These are phyloP conservation scores for Sordariomycetes sp. DNA, from an alignment of 2,329 filamentous ascomycete genomes.

Conservation along the genomic window DNA sequence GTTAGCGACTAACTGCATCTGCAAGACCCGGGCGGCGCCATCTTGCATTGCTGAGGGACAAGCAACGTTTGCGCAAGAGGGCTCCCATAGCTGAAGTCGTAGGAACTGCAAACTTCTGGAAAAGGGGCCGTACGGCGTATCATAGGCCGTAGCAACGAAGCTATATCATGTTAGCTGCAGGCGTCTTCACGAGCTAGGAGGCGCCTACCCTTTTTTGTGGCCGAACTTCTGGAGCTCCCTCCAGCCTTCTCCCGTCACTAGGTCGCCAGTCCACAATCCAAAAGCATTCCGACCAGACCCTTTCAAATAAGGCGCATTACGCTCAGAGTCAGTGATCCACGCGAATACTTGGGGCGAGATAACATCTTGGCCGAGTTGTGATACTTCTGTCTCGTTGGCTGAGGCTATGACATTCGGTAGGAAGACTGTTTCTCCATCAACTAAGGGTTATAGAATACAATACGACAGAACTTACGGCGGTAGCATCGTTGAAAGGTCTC, in stretches of 20 bases:
- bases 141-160: slow-evolving; percentile 51
- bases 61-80: slow-evolving; percentile 49
- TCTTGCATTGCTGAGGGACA: slow-evolving; percentile 62
- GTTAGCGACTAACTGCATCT: slow-evolving; percentile 26
- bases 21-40: slow-evolving; percentile 45
- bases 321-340: slow-evolving; percentile 55
- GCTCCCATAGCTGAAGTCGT: slow-evolving; percentile 46
- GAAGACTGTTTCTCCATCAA: slow-evolving; percentile 35
- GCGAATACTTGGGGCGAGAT: slow-evolving; percentile 41
- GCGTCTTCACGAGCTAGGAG: not conserved
- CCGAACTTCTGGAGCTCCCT: slow-evolving; percentile 50
- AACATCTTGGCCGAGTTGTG: slow-evolving; percentile 39
- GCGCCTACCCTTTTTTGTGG: slow-evolving; percentile 38
- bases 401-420: slow-evolving; percentile 29
- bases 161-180: slow-evolving; percentile 14
- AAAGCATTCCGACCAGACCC: slow-evolving; percentile 51
- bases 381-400: slow-evolving; percentile 32
- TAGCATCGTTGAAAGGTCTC: slow-evolving; percentile 40
- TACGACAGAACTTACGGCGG: slow-evolving; percentile 26
- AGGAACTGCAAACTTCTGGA: slow-evolving; percentile 52
- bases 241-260: slow-evolving; percentile 62
- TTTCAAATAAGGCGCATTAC: slow-evolving; percentile 50
- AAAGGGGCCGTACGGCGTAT: slow-evolving; percentile 38
- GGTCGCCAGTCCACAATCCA: slow-evolving; percentile 46
- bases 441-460: too few relatives aligned